Evolutionary conservation across 768 basidiomycete species (phyloP), one percentile per base, ranked within the genome.

Genomic region (Austroboletus festivus): DNA sequence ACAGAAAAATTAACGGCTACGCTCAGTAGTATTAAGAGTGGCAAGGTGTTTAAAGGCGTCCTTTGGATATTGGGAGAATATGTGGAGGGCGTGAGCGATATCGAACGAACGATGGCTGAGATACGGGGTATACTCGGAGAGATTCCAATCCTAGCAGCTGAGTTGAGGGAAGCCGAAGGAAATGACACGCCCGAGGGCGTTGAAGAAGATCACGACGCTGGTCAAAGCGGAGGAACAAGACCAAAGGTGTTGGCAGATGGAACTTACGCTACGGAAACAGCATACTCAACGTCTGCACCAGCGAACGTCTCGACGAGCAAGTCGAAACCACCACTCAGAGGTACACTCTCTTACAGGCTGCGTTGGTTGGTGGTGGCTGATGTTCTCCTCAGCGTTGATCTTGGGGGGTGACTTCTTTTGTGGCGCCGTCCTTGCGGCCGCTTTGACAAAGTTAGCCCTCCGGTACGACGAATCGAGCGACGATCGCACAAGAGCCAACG

Each of bases 51-150:
- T 77, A 85, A 93, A 5, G 96, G 95, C 7, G 80, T 97, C 16
- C 78, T 98, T 41, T 98, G 96, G 95, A 96, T 98, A 55, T 76
- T 97, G n/a, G 95, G 96, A 53, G 95, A 98, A 71, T 99, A 98
- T 58, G 85, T 89, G 33, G 81, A 85, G 53, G 70, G 73, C 5
- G 69, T 77, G 42, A 48, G 68, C 46, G 89, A 89, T 50, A 89
- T 97, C 52, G 76, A 83, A 50, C 74, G 68, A 38, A 78, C 84
- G 2, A 83, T 96, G 77, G 73, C 73, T 40, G 89, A 91, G 65
- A 75, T 97, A 38, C 76, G 93, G 47, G 83, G 85, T 62, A 85
- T 91, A 13, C 69, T 99, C 30, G 95, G 96, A 13, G 96, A 99
- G 72, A 88, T 99, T n/a, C 96, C 96, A 5, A 97, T 99, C 46